Evolutionary conservation across 768 basidiomycete genomes (phyloP).

Genomic region (Mycena vitilis): DNA sequence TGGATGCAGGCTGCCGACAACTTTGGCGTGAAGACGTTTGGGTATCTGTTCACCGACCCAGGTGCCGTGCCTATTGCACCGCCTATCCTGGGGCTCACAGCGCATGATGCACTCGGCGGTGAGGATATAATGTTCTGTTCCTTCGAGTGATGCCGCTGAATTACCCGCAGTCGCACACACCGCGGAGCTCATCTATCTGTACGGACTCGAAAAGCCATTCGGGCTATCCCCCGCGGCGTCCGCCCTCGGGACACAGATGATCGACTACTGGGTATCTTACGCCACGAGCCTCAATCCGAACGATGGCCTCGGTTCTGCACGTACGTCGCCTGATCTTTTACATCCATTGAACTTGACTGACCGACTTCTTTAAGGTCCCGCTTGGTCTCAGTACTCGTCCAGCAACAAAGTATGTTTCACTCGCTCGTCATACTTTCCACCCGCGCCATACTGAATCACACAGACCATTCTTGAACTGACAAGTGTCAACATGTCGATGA

Average conservation of each 20-base stretch:
- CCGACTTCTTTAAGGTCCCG: neutral
- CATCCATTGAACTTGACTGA: neutral
- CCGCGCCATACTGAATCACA: neutral
- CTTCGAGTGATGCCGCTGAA: too few relatives aligned
- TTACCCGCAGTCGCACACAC: constrained; percentile 44
- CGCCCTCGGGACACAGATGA: constrained; percentile 48
- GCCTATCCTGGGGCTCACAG: neutral
- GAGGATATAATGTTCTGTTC: neutral
- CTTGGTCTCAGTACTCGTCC: constrained; percentile 9
- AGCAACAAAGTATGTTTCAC: neutral
- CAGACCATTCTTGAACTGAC: neutral
- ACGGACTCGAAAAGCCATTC: constrained; percentile 31
- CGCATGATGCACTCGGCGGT: neutral
- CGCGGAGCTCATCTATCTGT: constrained; percentile 45
- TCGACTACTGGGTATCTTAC: constrained; percentile 60
- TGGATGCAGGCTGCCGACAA: constrained; percentile 48
- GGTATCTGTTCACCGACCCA: constrained; percentile 52
- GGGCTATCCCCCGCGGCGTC: constrained; percentile 35
- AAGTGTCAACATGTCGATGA: constrained; percentile 3
- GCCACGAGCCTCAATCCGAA: constrained; percentile 55
- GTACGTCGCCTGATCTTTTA: neutral
- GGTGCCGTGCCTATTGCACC: constrained; percentile 3
- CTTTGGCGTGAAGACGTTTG: constrained; percentile 47
- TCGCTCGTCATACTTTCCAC: neutral
- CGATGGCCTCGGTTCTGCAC: constrained; percentile 47